Evolutionary conservation across 768 basidiomycete genomes (phyloP).

Genomic region (Podaxis sp.): DNA sequence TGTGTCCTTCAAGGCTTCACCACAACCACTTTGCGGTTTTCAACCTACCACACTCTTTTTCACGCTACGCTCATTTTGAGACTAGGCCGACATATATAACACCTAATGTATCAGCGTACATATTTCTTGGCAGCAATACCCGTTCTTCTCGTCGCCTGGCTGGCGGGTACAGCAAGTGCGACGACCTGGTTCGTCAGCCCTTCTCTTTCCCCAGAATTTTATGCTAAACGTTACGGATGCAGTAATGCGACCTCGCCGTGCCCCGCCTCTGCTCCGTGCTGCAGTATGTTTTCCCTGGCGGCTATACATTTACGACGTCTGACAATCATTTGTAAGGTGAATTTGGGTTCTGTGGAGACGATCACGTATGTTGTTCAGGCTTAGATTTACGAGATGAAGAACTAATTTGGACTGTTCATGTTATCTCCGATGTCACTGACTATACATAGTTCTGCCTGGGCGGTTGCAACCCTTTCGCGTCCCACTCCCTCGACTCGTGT

Average conservation of each 20-base stretch:
- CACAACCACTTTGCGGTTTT: neutral
- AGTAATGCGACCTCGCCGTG: constrained; percentile 47
- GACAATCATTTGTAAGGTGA: constrained; percentile 33
- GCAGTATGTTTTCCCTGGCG: constrained; percentile 36
- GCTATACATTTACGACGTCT: neutral
- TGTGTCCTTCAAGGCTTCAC: neutral
- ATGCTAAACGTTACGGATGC: neutral
- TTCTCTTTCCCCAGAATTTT: neutral
- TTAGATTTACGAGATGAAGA: neutral
- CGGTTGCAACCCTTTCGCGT: constrained; percentile 82
- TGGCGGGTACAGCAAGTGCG: constrained; percentile 8
- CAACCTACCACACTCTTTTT: constrained; percentile 2
- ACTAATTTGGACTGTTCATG: neutral
- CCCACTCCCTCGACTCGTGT: constrained; percentile 64
- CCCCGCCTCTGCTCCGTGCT: constrained; percentile 46
- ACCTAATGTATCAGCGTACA: neutral
- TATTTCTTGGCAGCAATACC: neutral
- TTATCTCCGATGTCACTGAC: neutral
- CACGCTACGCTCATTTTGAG: constrained; percentile 1
- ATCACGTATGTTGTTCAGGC: constrained; percentile 31
- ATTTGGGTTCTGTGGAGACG: constrained; percentile 53
- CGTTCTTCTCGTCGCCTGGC: constrained; percentile 8
- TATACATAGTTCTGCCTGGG: constrained; percentile 69
- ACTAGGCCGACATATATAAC: neutral
- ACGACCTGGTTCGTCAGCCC: constrained; percentile 3